Conservation (phyloP, 2,329 filamentous ascomycete species). For the Cladosporium austrohemisphaericum region DNA sequence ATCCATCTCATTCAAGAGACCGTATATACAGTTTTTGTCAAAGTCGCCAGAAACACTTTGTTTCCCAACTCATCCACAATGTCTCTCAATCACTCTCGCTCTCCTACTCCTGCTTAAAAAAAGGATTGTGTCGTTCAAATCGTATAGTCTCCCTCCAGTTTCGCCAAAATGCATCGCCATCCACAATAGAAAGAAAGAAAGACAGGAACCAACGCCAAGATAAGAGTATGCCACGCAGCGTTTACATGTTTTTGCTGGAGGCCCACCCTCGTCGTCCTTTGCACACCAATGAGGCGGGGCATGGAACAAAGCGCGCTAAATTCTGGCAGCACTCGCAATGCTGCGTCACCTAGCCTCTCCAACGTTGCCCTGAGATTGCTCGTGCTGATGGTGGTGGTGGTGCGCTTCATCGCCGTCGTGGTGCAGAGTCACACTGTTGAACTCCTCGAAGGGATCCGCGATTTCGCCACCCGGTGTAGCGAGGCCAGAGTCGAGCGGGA, state of each 20-base stretch:
- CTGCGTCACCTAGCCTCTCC: conserved; percentile 8
- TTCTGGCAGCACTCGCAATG: not conserved
- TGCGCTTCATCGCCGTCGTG: conserved; percentile 74
- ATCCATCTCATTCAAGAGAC: conserved; percentile 7
- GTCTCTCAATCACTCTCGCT: not conserved
- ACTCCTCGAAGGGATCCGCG: conserved; percentile 92
- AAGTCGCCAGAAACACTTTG: no score
- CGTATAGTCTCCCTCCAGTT: conserved; percentile 5
- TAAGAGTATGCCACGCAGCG: no score
- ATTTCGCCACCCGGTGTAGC: conserved; percentile 79
- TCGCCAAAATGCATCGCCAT: conserved; percentile 5
- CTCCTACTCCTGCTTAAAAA: not conserved
- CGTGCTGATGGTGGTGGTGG: not conserved
- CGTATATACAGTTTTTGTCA: conserved; percentile 9
- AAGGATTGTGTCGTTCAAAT: conserved; percentile 15
- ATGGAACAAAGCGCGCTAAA: not conserved
- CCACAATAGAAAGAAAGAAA: not conserved
- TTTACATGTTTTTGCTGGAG: no score
- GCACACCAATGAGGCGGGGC: not conserved
- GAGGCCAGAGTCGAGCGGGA: conserved; percentile 80
- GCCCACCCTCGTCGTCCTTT: not conserved
- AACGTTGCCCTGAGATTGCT: not conserved
- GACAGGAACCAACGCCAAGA: not conserved
- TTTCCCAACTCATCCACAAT: not conserved
- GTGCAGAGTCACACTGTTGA: conserved; percentile 96